These are phyloP conservation scores for Didymosphaeria variabile DNA, from an alignment of 2,329 filamentous ascomycete species.

Conservation along the genomic window DNA sequence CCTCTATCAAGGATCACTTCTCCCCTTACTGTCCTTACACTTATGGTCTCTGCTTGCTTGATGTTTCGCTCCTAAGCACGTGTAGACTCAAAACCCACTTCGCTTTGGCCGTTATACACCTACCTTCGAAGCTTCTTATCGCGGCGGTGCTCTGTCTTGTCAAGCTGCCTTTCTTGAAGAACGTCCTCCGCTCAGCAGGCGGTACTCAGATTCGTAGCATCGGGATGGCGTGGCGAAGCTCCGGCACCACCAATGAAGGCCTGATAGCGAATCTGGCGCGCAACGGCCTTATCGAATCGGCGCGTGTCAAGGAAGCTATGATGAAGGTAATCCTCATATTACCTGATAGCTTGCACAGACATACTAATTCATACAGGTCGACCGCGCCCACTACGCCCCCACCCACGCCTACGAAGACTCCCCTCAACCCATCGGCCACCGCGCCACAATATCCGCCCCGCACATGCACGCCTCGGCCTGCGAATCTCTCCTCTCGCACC, in stretches of 20 bases:
- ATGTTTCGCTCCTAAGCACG: neutral
- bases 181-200: constrained; percentile 30
- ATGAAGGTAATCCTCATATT: constrained; percentile 63
- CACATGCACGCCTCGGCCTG: constrained; percentile 76
- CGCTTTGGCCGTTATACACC: neutral
- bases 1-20: neutral
- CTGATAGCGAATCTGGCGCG: constrained; percentile 80
- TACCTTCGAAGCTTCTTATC: constrained; percentile 19
- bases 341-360: neutral
- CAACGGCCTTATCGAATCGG: constrained; percentile 76
- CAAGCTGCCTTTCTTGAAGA: constrained; percentile 28
- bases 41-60: neutral
- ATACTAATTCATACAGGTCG: constrained; percentile 67
- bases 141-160: constrained; percentile 14
- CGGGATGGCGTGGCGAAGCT: constrained; percentile 90
- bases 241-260: constrained; percentile 75
- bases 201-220: constrained; percentile 23
- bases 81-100: neutral
- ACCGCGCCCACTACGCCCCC: constrained; percentile 85
- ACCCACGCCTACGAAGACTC: constrained; percentile 75
- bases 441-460: constrained; percentile 75
- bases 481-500: constrained; percentile 68
- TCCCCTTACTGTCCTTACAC: neutral
- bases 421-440: constrained; percentile 72
- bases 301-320: constrained; percentile 81